phyloP scores from a whole-genome alignment of 1,284 basidiomycete species.

The Flammula alnicola region DNA sequence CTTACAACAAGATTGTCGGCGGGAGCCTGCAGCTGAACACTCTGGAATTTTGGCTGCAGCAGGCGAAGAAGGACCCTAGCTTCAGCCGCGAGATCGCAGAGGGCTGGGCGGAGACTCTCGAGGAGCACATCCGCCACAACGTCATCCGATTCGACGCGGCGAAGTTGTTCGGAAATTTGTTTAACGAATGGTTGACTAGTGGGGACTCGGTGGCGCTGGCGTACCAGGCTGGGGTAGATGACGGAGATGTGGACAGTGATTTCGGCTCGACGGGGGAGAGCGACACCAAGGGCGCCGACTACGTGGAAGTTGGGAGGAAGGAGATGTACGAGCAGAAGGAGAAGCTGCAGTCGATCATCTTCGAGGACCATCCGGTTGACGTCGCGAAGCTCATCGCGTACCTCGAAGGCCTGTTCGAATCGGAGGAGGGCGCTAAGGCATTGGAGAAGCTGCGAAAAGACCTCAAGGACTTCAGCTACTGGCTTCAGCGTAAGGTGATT shows the following conservation, averaged over 20 bases:
- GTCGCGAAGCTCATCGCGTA: conserved; percentile 35
- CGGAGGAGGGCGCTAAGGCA: conserved; percentile 31
- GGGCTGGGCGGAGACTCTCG: conserved; percentile 41
- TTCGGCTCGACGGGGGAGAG: no score
- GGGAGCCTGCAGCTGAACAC: conserved; percentile 37
- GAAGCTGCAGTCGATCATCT: conserved; percentile 43
- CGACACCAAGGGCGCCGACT: conserved; percentile 22
- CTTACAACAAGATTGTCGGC: conserved; percentile 27
- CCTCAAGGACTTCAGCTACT: conserved; percentile 30
- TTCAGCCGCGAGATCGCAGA: conserved; percentile 38
- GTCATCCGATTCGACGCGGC: conserved; percentile 44
- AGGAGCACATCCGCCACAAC: conserved; percentile 42
- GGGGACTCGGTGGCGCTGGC: conserved; percentile 40
- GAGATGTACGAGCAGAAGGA: conserved; percentile 48
- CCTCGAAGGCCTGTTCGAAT: conserved; percentile 39
- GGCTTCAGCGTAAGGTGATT: conserved; percentile 31
- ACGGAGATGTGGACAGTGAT: no score
- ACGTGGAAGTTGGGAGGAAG: conserved; percentile 42
- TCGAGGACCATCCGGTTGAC: conserved; percentile 40
- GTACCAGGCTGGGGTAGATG: conserved; percentile 19
- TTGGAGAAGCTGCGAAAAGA: conserved; percentile 35
- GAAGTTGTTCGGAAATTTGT: conserved; percentile 43
- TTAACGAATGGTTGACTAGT: conserved; percentile 48
- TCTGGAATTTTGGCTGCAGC: conserved; percentile 41
- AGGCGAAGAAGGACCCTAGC: conserved; percentile 43